Base-by-base conservation (phyloP, 1,284 basidiomycete genomes). In the Neotropicomus parvogracilis region DNA sequence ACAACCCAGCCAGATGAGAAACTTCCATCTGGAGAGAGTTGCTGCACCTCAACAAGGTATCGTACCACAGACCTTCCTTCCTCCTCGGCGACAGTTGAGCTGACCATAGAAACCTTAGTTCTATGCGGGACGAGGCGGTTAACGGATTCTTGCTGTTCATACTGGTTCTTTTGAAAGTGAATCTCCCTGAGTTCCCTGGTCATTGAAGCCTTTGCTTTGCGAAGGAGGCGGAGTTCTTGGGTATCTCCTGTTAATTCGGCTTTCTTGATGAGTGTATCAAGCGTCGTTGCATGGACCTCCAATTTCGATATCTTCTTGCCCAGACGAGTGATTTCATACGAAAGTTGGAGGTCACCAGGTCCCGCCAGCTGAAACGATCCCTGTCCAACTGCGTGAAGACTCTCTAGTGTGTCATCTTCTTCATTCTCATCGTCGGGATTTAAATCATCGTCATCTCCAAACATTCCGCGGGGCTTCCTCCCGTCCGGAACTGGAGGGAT, bases 161-260 rank as follows among this genome's bases (percentile, higher is more conserved):
- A 94, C 63, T 97, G 93, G 8, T 79, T 78, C 66, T 88, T 91
- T 69, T 97, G 93, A 68, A 97, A 95, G 45, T 79, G 76, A 3
- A 94, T 73, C 57, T 93, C 87, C 27, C 92, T 77, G 27, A 93
- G 73, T 61, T 98, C 94, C 40, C 91, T 76, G 31, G 76, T 80
- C 64, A 97, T 80, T 0, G 91, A 82, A 9, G 84, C 77, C 58
- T 88, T 88, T 1, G 91, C 95, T 55, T 83, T 88, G 41, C 75
- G 79, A 39, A 98, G 77, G 17, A 98, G 77, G 46, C 79, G 80
- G 20, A 95, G 77, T 68, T 98, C 94, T 57, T 88, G 83, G 2
- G 78, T 81, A 59, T 93, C 91, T 0, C 95, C 95, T 0, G 91
- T 93, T 35, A 98, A 71, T 63, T 98, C 95, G 0, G 95, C 95